Evolutionary conservation across 345 rosid species (phyloP).

Genomic region (Erysimum cheiranthoides): DNA sequence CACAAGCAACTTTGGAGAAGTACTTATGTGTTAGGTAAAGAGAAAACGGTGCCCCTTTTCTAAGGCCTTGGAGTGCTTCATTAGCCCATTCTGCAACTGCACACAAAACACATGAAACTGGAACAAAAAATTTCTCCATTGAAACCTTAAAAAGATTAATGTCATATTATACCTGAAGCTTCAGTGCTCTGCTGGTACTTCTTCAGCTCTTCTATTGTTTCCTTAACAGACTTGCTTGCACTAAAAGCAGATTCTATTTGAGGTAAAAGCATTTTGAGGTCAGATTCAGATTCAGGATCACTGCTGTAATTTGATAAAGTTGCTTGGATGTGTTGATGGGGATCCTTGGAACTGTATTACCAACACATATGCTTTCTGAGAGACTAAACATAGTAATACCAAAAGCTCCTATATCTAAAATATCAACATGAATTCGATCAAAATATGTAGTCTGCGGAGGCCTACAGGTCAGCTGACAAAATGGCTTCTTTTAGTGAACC

Average conservation of each 20-base stretch:
- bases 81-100: constrained; percentile 84
- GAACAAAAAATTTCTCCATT: neutral
- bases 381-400: neutral
- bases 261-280: constrained; percentile 69
- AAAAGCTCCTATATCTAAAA: constrained; percentile 19
- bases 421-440: neutral
- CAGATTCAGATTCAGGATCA: constrained; percentile 66
- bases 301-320: constrained; percentile 63
- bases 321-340: constrained; percentile 59
- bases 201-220: constrained; percentile 73
- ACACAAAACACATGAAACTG: neutral
- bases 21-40: constrained; percentile 74
- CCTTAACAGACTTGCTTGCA: constrained; percentile 63
- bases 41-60: constrained; percentile 92
- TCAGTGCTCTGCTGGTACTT: constrained; percentile 65
- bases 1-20: constrained; percentile 78
- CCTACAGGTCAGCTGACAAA: constrained; percentile 67
- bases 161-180: constrained; percentile 58
- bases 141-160: neutral
- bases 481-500: constrained; percentile 72
- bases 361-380: constrained; percentile 25
- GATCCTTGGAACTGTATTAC: constrained; percentile 70
- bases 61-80: constrained; percentile 82
- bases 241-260: constrained; percentile 71
- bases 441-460: neutral